Evolutionary conservation across 352 stramenopile genomes (phyloP), one percentile per base, ranked within the genome.

Genomic region (Thraustotheca clavata): DNA sequence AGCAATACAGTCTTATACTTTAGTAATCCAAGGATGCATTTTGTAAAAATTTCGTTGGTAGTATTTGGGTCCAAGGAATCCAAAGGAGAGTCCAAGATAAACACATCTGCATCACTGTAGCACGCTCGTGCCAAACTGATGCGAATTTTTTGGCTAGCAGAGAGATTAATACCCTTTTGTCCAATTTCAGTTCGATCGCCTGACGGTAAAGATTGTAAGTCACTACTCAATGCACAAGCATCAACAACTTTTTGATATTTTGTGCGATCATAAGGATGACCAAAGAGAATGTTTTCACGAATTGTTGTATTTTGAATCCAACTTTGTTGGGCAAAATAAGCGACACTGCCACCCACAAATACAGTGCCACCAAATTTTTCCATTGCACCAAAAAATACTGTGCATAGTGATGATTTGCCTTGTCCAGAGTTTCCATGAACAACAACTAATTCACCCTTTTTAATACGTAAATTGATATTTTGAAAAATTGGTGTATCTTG

Each of bases 21-120:
- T 20, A 95, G 67, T 11, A 76, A 24, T 4, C 71, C 52, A n/a
- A 52, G 47, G 50, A 97, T 87, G 59, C 80, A 92, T 32, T 95
- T 67, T 12, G 88, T 60, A 66, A 97, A 97, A n/a, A 97, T 62
- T 69, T 93, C 79, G 49, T 79, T 82, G 22, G 76, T 87, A 27
- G 97, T 88, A 70, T 97, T 86, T 48, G 82, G 81, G 72, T 98
- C 92, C 1, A 98, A 89, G n/a, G 90, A 88, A 39, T 34, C 35
- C 50, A 69, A 35, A 6, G 62, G 62, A 22, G 50, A 54, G 50
- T 69, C 62, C 24, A 69, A 20, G 12, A 69, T 38, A 18, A 69
- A 43, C 12, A 69, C 46, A 47, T 63, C 50, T 49, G 62, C 62
- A 22, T 66, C 50, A 20, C 27, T 57, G 46, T 67, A 69, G 57